phyloP scores from a whole-genome alignment of 202 grass and related monocot species.

The Elaeis oleifera region DNA sequence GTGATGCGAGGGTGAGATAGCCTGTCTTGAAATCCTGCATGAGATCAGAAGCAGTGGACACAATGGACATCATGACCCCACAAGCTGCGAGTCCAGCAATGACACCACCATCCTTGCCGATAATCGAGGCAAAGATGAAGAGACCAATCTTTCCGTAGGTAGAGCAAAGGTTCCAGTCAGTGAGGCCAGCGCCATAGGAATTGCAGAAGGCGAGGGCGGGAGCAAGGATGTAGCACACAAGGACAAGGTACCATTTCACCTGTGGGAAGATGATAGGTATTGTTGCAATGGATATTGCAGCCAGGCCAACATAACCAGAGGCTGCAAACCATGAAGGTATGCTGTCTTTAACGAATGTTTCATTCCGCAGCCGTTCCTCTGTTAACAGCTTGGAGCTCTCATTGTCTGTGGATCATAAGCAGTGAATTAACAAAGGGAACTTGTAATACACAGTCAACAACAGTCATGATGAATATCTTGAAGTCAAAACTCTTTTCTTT shows the following conservation, averaged over 20 bases:
- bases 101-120: conserved; percentile 76
- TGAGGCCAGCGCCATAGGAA: conserved; percentile 77
- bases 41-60: conserved; percentile 83
- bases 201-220: conserved; percentile 91
- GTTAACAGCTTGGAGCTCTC: conserved; percentile 41
- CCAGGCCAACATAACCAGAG: conserved; percentile 68
- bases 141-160: conserved; percentile 94
- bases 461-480: too few relatives aligned
- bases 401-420: conserved; percentile 31
- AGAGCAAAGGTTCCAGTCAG: conserved; percentile 76
- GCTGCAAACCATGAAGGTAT: conserved; percentile 78
- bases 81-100: conserved; percentile 83
- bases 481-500: too few relatives aligned
- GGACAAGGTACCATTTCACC: conserved; percentile 86
- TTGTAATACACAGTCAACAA: too few relatives aligned
- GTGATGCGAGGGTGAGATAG: conserved; percentile 77
- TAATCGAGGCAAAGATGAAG: conserved; percentile 73
- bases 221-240: conserved; percentile 60
- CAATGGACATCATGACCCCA: conserved; percentile 96
- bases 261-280: conserved; percentile 86
- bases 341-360: conserved; percentile 65
- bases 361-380: conserved; percentile 48
- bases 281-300: conserved; percentile 64
- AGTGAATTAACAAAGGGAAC: conserved; percentile 16
- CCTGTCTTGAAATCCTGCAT: conserved; percentile 98